Evolutionary conservation across 306 rosid genomes (phyloP), one percentile per base, ranked within the genome.

Genomic region (Vigna mungo): DNA sequence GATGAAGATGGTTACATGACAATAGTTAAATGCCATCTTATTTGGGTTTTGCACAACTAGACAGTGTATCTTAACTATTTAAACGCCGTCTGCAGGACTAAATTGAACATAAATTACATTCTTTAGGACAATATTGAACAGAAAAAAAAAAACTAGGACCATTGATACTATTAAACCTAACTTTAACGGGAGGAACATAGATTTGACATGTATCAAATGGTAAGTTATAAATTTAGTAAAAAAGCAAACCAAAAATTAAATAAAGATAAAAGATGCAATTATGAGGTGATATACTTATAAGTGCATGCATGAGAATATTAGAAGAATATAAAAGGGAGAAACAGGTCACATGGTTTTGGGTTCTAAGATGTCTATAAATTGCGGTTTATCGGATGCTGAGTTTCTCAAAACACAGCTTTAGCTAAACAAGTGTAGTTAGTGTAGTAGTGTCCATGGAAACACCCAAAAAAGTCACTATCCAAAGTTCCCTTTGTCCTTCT

Each of bases 231-330:
- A 37, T 37, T 37, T 6, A 37, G 41, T 6, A 7, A 37, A 37
- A 1, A 7, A 6, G 0, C 1, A 37, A 37, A 37, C 0, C 6
- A 20, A 37, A 7, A 37, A 37, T 37, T 3, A 37, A 41, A 41
- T 1, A 8, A 41, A 27, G 12, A 41, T 1, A 11, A 41, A 8
- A 1, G n/a, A 41, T 52, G 11, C 6, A 11, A 37, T 66, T 36
- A 43, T 44, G 1, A 17, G 47, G 27, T 36, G 46, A 6, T 12
- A 11, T 20, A 37, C 55, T 1, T 2, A 25, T 30, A 67, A 25
- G 56, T 68, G 56, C 73, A 68, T 68, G 56, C 73, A 68, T 47
- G 73, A 25, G 73, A 68, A 68, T 68, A 68, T 67, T 67, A 30
- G 5, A 30, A 30, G 72, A 67, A 67, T 44, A 67, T 30, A 4